phyloP scores from a whole-genome alignment of 2,329 filamentous ascomycete species.

The Fusarium chuoi region DNA sequence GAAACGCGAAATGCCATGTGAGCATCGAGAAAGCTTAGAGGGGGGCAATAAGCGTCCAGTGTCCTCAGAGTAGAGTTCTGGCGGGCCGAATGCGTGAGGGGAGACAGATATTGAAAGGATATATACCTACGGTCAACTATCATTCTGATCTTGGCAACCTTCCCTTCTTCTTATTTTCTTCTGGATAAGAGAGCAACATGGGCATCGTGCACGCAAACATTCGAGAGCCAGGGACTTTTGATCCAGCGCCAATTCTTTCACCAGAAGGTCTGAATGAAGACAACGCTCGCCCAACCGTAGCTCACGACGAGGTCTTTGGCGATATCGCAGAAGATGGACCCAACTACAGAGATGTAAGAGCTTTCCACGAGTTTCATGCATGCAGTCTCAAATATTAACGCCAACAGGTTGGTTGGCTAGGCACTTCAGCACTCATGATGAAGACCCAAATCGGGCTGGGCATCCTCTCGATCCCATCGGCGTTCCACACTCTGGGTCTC shows the following conservation, averaged over 20 bases:
- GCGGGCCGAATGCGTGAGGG: neutral
- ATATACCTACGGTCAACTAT: neutral
- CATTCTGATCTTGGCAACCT: neutral
- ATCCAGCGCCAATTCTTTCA: neutral
- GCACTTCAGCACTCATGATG: slow-evolving; percentile 58
- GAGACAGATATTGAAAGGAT: neutral
- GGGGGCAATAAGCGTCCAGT: neutral
- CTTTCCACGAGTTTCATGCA: neutral
- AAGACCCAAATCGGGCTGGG: slow-evolving; percentile 58
- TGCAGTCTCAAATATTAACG: neutral
- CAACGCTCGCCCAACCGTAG: neutral
- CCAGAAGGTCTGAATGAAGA: neutral
- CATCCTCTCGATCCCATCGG: slow-evolving; percentile 59
- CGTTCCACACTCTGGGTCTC: slow-evolving; percentile 58
- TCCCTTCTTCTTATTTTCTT: neutral
- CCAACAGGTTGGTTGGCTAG: slow-evolving; percentile 54
- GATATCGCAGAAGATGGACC: slow-evolving; percentile 45
- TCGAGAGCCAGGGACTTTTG: neutral
- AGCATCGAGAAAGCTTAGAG: neutral
- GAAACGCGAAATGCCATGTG: neutral
- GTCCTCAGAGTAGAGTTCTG: neutral
- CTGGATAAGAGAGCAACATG: neutral
- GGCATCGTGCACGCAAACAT: neutral
- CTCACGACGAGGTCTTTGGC: slow-evolving; percentile 47
- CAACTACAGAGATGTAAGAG: slow-evolving; percentile 46